phyloP scores from a whole-genome alignment of 495 filamentous ascomycete species.

The Chlorociboria aeruginascens region DNA sequence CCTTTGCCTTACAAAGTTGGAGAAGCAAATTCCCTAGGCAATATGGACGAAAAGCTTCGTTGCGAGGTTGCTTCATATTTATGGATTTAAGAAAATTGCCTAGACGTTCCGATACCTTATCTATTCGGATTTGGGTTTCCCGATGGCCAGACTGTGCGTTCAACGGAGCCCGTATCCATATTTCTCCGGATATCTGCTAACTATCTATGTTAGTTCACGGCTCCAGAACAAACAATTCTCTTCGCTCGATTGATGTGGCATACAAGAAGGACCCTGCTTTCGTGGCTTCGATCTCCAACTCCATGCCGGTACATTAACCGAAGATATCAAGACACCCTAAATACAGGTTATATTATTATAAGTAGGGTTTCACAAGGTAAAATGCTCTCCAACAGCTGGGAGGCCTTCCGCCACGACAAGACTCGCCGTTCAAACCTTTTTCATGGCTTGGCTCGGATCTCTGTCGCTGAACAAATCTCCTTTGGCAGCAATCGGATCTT shows the following conservation, averaged over 20 bases:
- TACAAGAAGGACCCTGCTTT: background rate
- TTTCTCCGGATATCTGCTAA: background rate
- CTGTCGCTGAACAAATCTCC: background rate
- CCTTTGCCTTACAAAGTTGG: background rate
- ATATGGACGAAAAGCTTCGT: background rate
- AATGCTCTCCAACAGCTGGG: background rate
- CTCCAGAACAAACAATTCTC: background rate
- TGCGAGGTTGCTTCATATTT: background rate
- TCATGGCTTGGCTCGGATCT: background rate
- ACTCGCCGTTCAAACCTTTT: background rate
- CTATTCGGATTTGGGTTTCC: background rate
- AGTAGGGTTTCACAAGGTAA: background rate
- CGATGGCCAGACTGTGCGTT: background rate
- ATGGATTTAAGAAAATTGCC: background rate
- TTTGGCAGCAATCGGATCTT: background rate
- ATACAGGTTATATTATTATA: background rate
- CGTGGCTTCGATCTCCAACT: background rate
- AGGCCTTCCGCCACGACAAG: background rate
- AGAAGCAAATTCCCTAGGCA: background rate
- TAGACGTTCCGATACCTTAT: background rate
- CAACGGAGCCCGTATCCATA: too few species aligned
- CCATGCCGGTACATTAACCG: background rate
- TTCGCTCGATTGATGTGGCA: background rate
- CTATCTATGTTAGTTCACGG: conserved; percentile 1
- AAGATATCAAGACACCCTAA: background rate